These are phyloP conservation scores for Chernovozyma aurita DNA, from an alignment of 1,139 yeast genomes.

Conservation along the genomic window DNA sequence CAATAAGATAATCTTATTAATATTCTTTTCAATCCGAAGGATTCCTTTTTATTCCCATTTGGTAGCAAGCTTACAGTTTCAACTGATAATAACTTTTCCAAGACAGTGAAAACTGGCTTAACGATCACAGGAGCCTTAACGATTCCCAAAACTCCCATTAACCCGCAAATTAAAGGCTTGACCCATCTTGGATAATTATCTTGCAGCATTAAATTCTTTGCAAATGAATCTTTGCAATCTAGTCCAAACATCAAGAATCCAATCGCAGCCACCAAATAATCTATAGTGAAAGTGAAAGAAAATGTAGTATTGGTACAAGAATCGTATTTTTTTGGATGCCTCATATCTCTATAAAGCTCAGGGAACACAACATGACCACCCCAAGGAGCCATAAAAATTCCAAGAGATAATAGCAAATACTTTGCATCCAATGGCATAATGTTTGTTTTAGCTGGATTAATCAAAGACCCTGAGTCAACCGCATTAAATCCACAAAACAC, in stretches of 20 bases:
- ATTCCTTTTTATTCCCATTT: slow-evolving; percentile 19
- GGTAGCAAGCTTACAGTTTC: neutral
- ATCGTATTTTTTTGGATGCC: slow-evolving; percentile 53
- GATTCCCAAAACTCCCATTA: slow-evolving; percentile 39
- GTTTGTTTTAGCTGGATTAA: slow-evolving; percentile 45
- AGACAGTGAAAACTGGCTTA: slow-evolving; percentile 39
- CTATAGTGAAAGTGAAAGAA: slow-evolving; percentile 28
- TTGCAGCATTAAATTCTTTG: slow-evolving; percentile 36
- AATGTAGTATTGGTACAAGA: slow-evolving; percentile 29
- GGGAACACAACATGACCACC: slow-evolving; percentile 90
- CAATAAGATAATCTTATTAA: slow-evolving; percentile 15
- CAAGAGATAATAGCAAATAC: slow-evolving; percentile 57
- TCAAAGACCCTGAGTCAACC: slow-evolving; percentile 53
- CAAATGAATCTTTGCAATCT: slow-evolving; percentile 32
- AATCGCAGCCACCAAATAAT: slow-evolving; percentile 28
- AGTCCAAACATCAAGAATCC: slow-evolving; percentile 43
- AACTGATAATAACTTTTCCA: slow-evolving; percentile 24
- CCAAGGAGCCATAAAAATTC: slow-evolving; percentile 83
- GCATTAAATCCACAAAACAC: slow-evolving; percentile 61
- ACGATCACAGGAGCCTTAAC: slow-evolving; percentile 39
- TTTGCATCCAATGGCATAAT: slow-evolving; percentile 50
- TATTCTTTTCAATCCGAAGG: slow-evolving; percentile 17
- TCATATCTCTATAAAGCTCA: slow-evolving; percentile 75
- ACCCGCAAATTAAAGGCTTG: slow-evolving; percentile 25
- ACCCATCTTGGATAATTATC: slow-evolving; percentile 29